Base-by-base conservation (phyloP, 192 early-diverging fungal species). In the Physocladia obscura region DNA sequence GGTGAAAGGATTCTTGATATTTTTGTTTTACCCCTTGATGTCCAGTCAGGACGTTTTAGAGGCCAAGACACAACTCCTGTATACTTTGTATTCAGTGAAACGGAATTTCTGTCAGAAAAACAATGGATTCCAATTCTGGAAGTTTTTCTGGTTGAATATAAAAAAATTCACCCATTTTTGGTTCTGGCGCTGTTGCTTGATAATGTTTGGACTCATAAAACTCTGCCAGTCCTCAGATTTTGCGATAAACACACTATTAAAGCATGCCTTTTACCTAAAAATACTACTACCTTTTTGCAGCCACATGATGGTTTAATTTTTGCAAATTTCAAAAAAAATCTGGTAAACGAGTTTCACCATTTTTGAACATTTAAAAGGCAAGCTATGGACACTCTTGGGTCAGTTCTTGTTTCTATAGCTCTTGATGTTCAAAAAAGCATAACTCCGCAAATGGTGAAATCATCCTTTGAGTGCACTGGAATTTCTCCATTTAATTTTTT, bases 401-500 rank as follows among this genome's bases (percentile, higher is more conserved):
- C 4, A 52, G 50, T 26, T 6, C 4, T 52, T n/a, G 50, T 21
- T 4, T 27, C 4, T 4, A 52, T 52, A n/a, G 29, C 50, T 4
- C 21, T 52, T 8, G 50, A 52, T 26, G 50, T 27, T 11, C 50
- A 27, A 6, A 4, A 52, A 26, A 4, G 6, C 4, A 52, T 52
- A n/a, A 52, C 50, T 4, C 4, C 4, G 29, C 21, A 52, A 21
- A 4, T n/a, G 50, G 29, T 52, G 6, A 52, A 21, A 52, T 52
- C 50, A 26, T n/a, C 50, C n/a, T 52, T 52, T 27, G 29, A 52
- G 50, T 11, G 6, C 4, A 52, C 50, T 4, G 50, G 50, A 27
- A 52, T 52, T 52, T 52, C 5, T 52, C 50, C 50, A 21, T 52
- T n/a, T n/a, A n/a, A n/a, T n/a, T n/a, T n/a, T n/a, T n/a, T n/a